Percentiles rank a stretch among this genome's conserved stretches.
phyloP scores from a whole-genome alignment of 2,329 filamentous ascomycete genomes.

The Alternaria panax region DNA sequence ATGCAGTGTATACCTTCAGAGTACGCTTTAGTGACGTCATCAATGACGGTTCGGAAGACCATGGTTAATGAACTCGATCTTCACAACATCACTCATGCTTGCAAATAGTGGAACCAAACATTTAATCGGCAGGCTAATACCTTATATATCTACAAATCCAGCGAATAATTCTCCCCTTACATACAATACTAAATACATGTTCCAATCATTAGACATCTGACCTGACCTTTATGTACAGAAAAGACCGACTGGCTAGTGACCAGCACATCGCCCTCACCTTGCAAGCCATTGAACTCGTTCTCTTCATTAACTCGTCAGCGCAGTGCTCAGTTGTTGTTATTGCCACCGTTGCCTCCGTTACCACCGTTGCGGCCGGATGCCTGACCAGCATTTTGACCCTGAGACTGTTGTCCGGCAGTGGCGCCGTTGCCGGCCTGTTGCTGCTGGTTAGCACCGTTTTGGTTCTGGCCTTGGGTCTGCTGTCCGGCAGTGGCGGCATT shows the following conservation, averaged over 20 bases:
- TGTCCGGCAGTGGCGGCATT: background rate
- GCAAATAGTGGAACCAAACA: background rate
- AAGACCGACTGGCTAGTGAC: conserved; percentile 6
- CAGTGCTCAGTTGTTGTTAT: conserved; percentile 3
- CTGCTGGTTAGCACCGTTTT: conserved; percentile 1
- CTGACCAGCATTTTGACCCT: background rate
- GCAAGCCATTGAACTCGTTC: background rate
- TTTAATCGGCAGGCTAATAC: conserved; percentile 1
- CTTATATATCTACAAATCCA: background rate
- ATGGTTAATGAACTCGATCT: background rate
- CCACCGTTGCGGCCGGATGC: background rate
- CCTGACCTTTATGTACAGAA: conserved; percentile 6
- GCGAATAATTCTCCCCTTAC: background rate
- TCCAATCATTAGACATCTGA: conserved; percentile 1
- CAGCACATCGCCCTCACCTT: conserved; percentile 11
- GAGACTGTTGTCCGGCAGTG: conserved; percentile 8
- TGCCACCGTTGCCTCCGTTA: background rate
- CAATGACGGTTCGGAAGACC: background rate
- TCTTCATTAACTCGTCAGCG: background rate
- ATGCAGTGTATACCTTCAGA: no score
- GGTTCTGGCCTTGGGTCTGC: background rate
- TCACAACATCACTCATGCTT: background rate
- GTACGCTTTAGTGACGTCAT: background rate
- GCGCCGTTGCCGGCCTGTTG: background rate
- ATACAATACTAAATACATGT: background rate